These are phyloP conservation scores for Venturia carpophila DNA, from an alignment of 2,329 filamentous ascomycete species.

Conservation along the genomic window DNA sequence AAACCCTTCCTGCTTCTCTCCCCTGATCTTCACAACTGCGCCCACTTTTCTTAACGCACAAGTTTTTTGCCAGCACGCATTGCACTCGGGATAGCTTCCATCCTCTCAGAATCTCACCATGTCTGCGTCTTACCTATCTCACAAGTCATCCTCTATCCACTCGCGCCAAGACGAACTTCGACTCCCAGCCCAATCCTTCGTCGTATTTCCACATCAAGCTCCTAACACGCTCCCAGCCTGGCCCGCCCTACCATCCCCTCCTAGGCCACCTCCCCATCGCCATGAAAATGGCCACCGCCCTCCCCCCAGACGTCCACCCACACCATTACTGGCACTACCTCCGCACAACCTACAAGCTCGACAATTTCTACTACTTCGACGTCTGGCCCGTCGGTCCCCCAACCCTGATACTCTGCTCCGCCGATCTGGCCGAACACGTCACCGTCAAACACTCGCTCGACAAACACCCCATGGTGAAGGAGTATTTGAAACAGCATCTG, in stretches of 20 bases:
- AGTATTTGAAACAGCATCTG: neutral
- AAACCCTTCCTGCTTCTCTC: too few relatives aligned
- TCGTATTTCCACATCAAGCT: neutral
- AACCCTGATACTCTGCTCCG: slow-evolving; percentile 1
- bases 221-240: slow-evolving; percentile 3
- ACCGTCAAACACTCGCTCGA: slow-evolving; percentile 5
- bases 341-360: slow-evolving; percentile 13
- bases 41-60: too few relatives aligned
- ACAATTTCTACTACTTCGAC: slow-evolving; percentile 16
- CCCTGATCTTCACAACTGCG: too few relatives aligned
- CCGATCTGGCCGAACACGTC: slow-evolving; percentile 8
- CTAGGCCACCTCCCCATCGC: slow-evolving; percentile 17
- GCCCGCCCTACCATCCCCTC: slow-evolving; percentile 16
- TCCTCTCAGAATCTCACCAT: neutral
- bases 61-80: too few relatives aligned
- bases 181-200: neutral
- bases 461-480: slow-evolving; percentile 12
- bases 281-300: slow-evolving; percentile 15
- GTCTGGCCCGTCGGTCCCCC: slow-evolving; percentile 16
- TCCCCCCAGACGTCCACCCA: slow-evolving; percentile 18
- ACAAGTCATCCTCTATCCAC: neutral
- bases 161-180: neutral
- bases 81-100: too few relatives aligned
- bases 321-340: slow-evolving; percentile 18
- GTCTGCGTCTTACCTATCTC: neutral